Evolutionary conservation across 2,329 filamentous ascomycete genomes (phyloP), one percentile per base, ranked within the genome.

Genomic region (Colletotrichum spinosum): DNA sequence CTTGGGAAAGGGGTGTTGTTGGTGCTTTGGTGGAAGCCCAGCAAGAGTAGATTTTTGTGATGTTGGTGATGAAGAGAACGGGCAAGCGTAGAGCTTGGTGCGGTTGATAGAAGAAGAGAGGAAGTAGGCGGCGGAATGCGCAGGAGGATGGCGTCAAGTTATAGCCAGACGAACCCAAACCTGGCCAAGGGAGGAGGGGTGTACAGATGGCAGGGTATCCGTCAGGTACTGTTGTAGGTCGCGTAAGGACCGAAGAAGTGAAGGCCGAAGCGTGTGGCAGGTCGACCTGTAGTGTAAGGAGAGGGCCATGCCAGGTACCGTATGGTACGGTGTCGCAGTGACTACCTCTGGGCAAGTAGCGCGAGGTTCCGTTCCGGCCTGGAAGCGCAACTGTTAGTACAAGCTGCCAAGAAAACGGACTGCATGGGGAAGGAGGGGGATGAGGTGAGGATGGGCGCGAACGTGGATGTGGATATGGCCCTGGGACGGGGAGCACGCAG

Each of bases 161-260:
- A 65, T 65, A 65, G 52, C 52, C 3, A 38, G 8, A 34, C 34
- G 46, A 17, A 62, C 38, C 37, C 25, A 41, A 58, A 37, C 41
- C 51, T 39, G 56, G 58, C 62, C 58, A 65, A 66, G 64, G 54
- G 51, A 60, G 60, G 49, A 51, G 54, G 44, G 35, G 58, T 15
- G 39, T 39, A 41, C 9, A 15, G 13, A 54, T 41, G 51, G 39
- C 33, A 33, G 35, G 58, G 50, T 60, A 42, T 46, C 49, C 50
- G 51, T 42, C 33, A 42, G 39, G 58, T 55, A 35, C 55, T 51
- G 33, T 46, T 17, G 46, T 48, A 13, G 39, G 46, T 57, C 46
- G 53, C 13, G 13, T 35, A 57, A 57, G 63, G 58, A 42, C 63
- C 58, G 63, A 66, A 66, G 58, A 66, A 66, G 53, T 66, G 63